Percentiles rank a stretch among this genome's conserved stretches.
phyloP scores from a whole-genome alignment of 495 filamentous ascomycete genomes.

The Lichenothelia convexa region DNA sequence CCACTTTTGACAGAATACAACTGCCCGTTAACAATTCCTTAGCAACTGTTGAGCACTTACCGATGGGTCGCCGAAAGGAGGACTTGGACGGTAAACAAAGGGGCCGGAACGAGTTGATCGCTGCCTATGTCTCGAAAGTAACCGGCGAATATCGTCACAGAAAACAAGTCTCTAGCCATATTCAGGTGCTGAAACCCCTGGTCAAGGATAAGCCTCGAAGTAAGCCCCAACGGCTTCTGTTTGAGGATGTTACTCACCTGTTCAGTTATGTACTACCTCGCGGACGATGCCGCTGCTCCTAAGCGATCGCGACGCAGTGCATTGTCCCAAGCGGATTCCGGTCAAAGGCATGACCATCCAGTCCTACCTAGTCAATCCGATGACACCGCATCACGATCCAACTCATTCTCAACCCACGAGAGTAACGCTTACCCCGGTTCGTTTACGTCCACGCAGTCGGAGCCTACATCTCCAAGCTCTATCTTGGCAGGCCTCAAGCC shows the following conservation, averaged over 20 bases:
- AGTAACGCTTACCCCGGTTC: no score
- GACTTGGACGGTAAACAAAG: constrained; percentile 36
- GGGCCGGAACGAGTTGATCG: constrained; percentile 85
- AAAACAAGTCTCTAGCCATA: constrained; percentile 92
- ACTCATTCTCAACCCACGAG: no score
- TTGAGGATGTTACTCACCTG: no score
- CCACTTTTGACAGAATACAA: neutral
- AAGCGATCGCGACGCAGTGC: no score
- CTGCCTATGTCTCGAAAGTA: constrained; percentile 53
- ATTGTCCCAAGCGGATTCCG: no score
- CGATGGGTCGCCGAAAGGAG: constrained; percentile 66
- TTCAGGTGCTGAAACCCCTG: constrained; percentile 86
- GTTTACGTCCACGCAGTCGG: no score
- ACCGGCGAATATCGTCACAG: constrained; percentile 48
- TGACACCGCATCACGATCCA: no score
- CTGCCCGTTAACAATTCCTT: constrained; percentile 1
- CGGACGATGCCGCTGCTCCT: no score
- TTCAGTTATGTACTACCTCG: no score
- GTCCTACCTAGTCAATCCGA: no score
- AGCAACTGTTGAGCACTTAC: constrained; percentile 68
- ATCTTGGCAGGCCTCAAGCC: constrained; percentile 9
- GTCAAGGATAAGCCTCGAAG: constrained; percentile 39
- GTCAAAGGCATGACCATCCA: no score
- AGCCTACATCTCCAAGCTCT: neutral
- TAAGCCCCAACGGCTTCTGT: no score